phyloP scores from a whole-genome alignment of 345 rosid species.

The Corchorus capsularis region DNA sequence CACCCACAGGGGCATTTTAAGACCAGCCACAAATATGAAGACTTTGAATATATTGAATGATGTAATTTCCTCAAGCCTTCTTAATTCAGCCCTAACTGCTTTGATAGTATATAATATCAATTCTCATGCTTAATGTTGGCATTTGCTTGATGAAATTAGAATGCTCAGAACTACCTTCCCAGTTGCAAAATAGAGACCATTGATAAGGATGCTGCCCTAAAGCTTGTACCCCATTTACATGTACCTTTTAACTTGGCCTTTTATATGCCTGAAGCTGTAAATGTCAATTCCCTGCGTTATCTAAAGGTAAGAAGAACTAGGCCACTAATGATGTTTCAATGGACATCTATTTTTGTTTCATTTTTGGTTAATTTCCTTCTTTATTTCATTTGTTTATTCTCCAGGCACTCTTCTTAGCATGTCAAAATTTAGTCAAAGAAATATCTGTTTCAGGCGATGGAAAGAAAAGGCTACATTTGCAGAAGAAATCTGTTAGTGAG shows the following conservation, averaged over 20 bases:
- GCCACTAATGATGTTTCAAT: not conserved
- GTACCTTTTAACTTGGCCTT: conserved; percentile 70
- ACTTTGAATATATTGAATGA: conserved; percentile 53
- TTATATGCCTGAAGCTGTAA: conserved; percentile 84
- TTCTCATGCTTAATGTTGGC: conserved; percentile 12
- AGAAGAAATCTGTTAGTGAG: conserved; percentile 48
- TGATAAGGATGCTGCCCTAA: conserved; percentile 54
- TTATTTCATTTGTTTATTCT: conserved; percentile 21
- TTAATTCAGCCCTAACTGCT: conserved; percentile 17
- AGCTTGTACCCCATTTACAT: conserved; percentile 59
- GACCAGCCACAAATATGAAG: conserved; percentile 79
- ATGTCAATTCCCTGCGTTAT: conserved; percentile 69
- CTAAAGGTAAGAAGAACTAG: conserved; percentile 51
- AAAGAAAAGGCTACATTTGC: conserved; percentile 48
- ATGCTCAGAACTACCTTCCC: conserved; percentile 73
- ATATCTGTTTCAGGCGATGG: conserved; percentile 39
- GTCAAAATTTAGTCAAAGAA: conserved; percentile 57
- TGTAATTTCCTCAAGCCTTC: conserved; percentile 44
- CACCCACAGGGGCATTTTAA: conserved; percentile 74
- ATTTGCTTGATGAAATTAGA: conserved; percentile 51
- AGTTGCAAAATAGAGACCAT: conserved; percentile 71
- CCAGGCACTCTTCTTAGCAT: conserved; percentile 85
- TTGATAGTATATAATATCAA: not conserved
- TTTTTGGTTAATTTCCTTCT: not conserved
- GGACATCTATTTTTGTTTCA: not conserved